phyloP scores from a whole-genome alignment of 257 asterid species.

The Sherardia arvensis region DNA sequence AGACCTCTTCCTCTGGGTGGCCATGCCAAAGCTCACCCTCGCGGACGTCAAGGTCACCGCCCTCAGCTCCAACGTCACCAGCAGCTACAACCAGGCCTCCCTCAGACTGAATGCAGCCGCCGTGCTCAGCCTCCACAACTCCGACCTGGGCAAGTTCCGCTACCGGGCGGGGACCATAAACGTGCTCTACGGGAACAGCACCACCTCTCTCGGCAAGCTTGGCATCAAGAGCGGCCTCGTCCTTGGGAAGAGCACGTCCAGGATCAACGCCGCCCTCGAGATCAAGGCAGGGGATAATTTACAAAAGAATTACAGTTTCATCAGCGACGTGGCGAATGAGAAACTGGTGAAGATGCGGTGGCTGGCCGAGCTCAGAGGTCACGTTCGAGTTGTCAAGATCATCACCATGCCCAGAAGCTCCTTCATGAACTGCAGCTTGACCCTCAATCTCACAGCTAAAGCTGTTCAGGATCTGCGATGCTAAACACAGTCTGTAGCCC shows the following conservation, averaged over 20 bases:
- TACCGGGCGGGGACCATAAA: neutral
- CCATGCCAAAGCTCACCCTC: neutral
- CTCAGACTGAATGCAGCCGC: neutral
- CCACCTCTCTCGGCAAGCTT: neutral
- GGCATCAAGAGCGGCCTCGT: neutral
- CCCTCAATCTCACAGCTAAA: neutral
- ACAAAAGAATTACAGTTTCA: neutral
- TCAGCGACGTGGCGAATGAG: neutral
- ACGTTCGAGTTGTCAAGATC: neutral
- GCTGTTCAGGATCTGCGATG: neutral
- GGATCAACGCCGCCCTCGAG: neutral
- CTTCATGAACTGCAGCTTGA: neutral
- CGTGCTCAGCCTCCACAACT: neutral
- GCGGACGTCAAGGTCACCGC: neutral
- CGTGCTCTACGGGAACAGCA: neutral
- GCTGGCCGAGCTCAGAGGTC: neutral
- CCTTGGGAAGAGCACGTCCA: neutral
- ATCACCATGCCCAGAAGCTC: neutral
- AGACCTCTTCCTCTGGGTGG: neutral
- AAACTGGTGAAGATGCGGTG: neutral
- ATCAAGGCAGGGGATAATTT: too few species aligned
- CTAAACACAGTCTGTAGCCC: too few species aligned
- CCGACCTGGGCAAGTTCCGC: neutral
- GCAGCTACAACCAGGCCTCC: neutral
- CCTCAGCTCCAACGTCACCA: neutral